A percentile compares a stretch with the other conserved stretches of the same genome.
Conservation (phyloP, 805 yeast species). For the Starmerella sp. region DNA sequence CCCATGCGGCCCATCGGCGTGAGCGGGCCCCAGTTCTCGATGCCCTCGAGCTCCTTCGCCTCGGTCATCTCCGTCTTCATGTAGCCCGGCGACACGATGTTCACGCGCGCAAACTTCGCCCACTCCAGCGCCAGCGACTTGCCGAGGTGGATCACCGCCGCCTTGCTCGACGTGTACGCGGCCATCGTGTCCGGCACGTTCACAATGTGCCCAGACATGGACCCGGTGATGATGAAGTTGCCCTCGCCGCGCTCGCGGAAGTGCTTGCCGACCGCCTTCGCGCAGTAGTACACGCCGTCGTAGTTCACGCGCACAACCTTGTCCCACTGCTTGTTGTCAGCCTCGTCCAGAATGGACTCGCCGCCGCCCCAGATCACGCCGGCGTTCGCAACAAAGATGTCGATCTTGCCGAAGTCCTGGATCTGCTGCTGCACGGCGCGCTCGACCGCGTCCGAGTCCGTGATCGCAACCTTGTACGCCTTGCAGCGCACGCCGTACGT, state of each 20-base stretch:
- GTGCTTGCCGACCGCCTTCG: slow-evolving; percentile 60
- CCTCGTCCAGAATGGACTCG: slow-evolving; percentile 38
- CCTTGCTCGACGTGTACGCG: slow-evolving; percentile 75
- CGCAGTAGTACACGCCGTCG: slow-evolving; percentile 71
- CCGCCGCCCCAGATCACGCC: slow-evolving; percentile 80
- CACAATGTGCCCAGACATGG: slow-evolving; percentile 80
- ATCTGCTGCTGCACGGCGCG: slow-evolving; percentile 40
- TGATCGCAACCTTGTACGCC: slow-evolving; percentile 54
- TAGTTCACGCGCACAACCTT: slow-evolving; percentile 64
- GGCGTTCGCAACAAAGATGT: slow-evolving; percentile 80
- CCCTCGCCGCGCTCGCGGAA: slow-evolving; percentile 71
- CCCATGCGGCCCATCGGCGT: slow-evolving; percentile 43
- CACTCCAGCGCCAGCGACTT: slow-evolving; percentile 78
- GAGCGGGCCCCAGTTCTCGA: slow-evolving; percentile 37
- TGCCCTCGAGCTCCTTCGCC: slow-evolving; percentile 36
- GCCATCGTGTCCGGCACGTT: slow-evolving; percentile 84
- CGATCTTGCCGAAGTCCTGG: slow-evolving; percentile 67
- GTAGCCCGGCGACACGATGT: slow-evolving; percentile 75
- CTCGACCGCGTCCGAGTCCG: slow-evolving; percentile 42
- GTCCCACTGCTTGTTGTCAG: slow-evolving; percentile 52
- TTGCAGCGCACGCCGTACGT: slow-evolving; percentile 50
- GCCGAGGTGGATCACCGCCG: slow-evolving; percentile 66
- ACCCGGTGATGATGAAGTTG: slow-evolving; percentile 72
- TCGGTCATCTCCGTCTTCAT: slow-evolving; percentile 57
- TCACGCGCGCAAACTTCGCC: slow-evolving; percentile 74